phyloP scores from a whole-genome alignment of 257 asterid genomes.

The Schizonepeta tenuifolia region DNA sequence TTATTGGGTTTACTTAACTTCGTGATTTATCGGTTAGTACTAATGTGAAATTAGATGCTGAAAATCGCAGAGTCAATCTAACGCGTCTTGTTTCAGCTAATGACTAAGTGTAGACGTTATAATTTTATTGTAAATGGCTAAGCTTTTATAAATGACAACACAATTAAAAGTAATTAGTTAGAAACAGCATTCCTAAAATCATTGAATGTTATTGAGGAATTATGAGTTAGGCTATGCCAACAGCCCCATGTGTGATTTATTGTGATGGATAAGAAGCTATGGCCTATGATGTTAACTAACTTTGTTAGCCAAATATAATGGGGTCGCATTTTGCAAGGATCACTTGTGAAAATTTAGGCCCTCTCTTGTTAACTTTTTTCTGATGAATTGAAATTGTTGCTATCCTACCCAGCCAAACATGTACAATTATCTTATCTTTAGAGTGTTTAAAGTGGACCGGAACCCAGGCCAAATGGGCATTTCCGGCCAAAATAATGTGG shows the following conservation, averaged over 20 bases:
- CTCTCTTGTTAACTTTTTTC: slow-evolving; percentile 10
- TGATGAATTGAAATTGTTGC: slow-evolving; percentile 13
- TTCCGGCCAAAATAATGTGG: too few species aligned
- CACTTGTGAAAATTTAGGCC: slow-evolving; percentile 12
- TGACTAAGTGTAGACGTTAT: too few species aligned
- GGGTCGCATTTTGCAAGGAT: slow-evolving; percentile 11
- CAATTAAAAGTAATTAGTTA: not conserved
- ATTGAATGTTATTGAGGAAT: not conserved
- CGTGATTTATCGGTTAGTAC: not conserved
- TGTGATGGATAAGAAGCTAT: not conserved
- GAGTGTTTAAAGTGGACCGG: too few species aligned
- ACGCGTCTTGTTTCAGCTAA: not conserved
- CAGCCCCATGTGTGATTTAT: slow-evolving; percentile 18
- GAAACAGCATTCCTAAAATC: not conserved
- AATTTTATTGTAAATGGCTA: too few species aligned
- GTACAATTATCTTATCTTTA: too few species aligned
- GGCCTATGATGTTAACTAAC: slow-evolving; percentile 10
- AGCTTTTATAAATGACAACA: not conserved
- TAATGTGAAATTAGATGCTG: not conserved
- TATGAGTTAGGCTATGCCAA: slow-evolving; percentile 1
- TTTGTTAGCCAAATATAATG: not conserved
- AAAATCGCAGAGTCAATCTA: not conserved
- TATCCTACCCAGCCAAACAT: slow-evolving; percentile 23
- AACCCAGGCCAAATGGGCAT: too few species aligned
- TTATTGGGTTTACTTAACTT: not conserved